Conservation (phyloP, 495 filamentous ascomycete genomes). For the Cudoniella acicularis region DNA sequence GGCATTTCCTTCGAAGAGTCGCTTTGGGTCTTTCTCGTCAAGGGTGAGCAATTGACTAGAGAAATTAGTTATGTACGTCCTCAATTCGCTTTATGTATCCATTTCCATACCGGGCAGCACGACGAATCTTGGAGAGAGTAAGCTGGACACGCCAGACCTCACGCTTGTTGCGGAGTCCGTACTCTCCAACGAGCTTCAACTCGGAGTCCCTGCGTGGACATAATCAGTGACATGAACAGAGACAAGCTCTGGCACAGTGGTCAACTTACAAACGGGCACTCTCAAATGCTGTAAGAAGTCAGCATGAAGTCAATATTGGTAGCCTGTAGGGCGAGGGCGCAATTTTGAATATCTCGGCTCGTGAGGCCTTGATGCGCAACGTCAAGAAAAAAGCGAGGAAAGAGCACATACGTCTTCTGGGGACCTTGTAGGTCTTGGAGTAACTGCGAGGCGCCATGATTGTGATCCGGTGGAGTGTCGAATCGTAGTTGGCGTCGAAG, state of each 20-base stretch:
- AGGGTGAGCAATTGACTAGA: slow-evolving; percentile 96
- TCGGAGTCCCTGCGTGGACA: slow-evolving; percentile 82
- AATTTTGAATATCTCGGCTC: background rate
- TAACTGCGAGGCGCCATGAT: slow-evolving; percentile 53
- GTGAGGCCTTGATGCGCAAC: background rate
- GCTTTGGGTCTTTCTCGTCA: slow-evolving; percentile 99
- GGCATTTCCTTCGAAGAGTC: slow-evolving; percentile 99
- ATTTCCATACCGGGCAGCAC: slow-evolving; percentile 99
- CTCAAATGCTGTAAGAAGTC: slow-evolving; percentile 72
- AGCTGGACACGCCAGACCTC: slow-evolving; percentile 99
- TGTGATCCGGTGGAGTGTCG: slow-evolving; percentile 13
- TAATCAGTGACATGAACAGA: slow-evolving; percentile 90
- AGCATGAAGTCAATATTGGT: slow-evolving; percentile 21
- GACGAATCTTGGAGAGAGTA: slow-evolving; percentile 99
- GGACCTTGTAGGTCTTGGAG: slow-evolving; percentile 96
- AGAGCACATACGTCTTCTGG: slow-evolving; percentile 22
- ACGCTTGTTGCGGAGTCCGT: slow-evolving; percentile 99
- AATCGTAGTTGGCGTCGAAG: background rate
- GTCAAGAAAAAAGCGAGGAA: background rate
- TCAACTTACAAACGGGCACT: slow-evolving; percentile 97
- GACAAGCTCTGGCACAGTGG: slow-evolving; percentile 98
- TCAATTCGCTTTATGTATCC: slow-evolving; percentile 26
- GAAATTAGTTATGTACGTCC: slow-evolving; percentile 16
- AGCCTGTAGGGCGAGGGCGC: background rate
- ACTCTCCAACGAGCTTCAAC: slow-evolving; percentile 98